Percentiles rank a stretch among this genome's conserved stretches.
These are phyloP conservation scores for Rhodomyrtus tomentosa DNA, from an alignment of 345 rosid species.

Conservation along the genomic window DNA sequence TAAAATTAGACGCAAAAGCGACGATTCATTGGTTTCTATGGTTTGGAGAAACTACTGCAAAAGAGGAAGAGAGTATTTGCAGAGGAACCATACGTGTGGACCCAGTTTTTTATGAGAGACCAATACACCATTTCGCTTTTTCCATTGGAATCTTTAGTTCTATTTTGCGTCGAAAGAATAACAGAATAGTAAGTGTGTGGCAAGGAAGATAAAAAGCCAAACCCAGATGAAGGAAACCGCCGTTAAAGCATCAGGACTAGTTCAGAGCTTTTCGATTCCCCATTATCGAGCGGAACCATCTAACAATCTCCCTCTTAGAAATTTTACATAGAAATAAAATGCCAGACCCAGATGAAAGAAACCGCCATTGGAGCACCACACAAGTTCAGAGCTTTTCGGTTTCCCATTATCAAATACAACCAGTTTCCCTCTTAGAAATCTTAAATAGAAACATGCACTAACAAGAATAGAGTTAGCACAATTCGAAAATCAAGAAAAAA, in stretches of 20 bases:
- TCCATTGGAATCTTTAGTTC: not conserved
- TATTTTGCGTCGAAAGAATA: not conserved
- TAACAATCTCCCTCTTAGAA: too few relatives aligned
- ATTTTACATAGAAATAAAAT: too few relatives aligned
- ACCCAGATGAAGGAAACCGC: too few relatives aligned
- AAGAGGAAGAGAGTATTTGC: not conserved
- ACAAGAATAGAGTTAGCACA: not conserved
- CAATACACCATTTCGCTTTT: not conserved
- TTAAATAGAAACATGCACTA: not conserved
- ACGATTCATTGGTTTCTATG: not conserved
- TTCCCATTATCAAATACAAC: not conserved
- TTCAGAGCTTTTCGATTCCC: too few relatives aligned
- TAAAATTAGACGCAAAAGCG: not conserved
- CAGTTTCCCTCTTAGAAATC: not conserved
- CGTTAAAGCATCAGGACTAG: too few relatives aligned
- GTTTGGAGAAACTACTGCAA: not conserved
- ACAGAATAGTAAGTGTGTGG: too few relatives aligned
- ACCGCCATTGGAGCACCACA: not conserved
- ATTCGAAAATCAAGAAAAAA: too few relatives aligned
- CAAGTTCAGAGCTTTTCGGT: not conserved
- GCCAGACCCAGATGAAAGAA: not conserved
- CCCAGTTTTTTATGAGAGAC: not conserved
- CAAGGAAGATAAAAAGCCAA: not conserved
- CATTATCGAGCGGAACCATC: too few relatives aligned
- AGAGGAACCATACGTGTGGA: not conserved